Conservation (phyloP, 2,329 filamentous ascomycete species). For the Cladophialophora exuberans region DNA sequence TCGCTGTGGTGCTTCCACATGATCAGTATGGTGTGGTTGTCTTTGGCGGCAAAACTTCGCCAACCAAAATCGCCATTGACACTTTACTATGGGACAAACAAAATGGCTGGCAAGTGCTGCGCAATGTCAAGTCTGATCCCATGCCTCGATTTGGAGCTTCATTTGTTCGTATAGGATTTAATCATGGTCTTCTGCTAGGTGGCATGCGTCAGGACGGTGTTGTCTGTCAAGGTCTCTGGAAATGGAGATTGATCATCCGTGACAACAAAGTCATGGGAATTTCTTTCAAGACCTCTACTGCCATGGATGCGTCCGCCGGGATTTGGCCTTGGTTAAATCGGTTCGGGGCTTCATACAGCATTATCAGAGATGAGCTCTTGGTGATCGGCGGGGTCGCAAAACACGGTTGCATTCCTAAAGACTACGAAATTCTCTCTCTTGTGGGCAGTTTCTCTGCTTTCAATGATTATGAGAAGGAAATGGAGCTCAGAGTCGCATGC, state of each 20-base stretch:
- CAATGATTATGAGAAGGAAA: conserved; percentile 31
- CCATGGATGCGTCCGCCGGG: conserved; percentile 33
- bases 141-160: conserved; percentile 61
- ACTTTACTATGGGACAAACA: conserved; percentile 59
- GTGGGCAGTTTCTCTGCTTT: conserved; percentile 32
- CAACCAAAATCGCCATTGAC: conserved; percentile 52
- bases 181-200: conserved; percentile 68
- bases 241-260: conserved; percentile 62
- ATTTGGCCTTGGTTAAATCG: conserved; percentile 42
- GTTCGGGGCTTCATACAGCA: conserved; percentile 57
- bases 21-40: conserved; percentile 55
- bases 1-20: conserved; percentile 47
- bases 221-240: conserved; percentile 65
- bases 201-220: conserved; percentile 70
- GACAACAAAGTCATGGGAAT: conserved; percentile 40
- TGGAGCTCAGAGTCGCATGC: conserved; percentile 34
- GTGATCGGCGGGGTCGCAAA: conserved; percentile 57
- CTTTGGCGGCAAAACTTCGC: conserved; percentile 63
- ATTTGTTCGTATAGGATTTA: conserved; percentile 45
- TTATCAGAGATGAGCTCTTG: conserved; percentile 50
- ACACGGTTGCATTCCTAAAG: conserved; percentile 41
- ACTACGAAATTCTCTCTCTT: conserved; percentile 59
- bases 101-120: conserved; percentile 55
- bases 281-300: conserved; percentile 28
- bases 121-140: conserved; percentile 42